Percentiles rank a stretch among this genome's conserved stretches.
Evolutionary conservation across 495 filamentous ascomycete species (phyloP).

Genomic region (Cladorrhinum samala): DNA sequence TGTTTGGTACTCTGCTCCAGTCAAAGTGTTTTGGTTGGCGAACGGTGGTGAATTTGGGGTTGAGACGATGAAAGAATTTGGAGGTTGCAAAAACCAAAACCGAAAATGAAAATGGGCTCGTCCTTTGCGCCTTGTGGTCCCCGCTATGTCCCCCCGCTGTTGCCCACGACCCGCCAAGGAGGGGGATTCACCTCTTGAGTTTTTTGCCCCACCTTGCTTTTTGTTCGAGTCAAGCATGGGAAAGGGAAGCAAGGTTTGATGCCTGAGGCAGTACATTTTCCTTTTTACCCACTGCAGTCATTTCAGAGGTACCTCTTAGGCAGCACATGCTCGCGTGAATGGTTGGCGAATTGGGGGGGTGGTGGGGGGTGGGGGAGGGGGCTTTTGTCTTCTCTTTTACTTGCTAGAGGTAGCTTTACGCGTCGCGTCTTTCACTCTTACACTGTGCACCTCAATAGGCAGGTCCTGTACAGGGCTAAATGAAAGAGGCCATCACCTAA

Average conservation of each 20-base stretch:
- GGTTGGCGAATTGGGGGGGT: no score
- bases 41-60: constrained; percentile 26
- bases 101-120: constrained; percentile 24
- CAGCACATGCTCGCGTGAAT: background rate
- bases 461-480: no score
- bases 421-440: no score
- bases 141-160: background rate
- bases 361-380: no score
- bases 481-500: no score
- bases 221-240: background rate
- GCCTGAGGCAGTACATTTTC: no score
- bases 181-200: background rate
- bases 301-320: no score
- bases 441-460: no score
- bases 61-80: constrained; percentile 35
- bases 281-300: no score
- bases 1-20: background rate
- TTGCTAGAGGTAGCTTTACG: no score
- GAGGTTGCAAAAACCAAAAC: constrained; percentile 27
- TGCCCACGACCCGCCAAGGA: background rate
- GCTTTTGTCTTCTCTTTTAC: no score
- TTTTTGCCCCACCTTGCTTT: background rate
- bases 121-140: background rate
- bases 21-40: constrained; percentile 7
- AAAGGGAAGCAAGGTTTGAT: no score